Base-by-base conservation (phyloP, 306 rosid genomes). In the Pterocarpus macrocarpus region DNA sequence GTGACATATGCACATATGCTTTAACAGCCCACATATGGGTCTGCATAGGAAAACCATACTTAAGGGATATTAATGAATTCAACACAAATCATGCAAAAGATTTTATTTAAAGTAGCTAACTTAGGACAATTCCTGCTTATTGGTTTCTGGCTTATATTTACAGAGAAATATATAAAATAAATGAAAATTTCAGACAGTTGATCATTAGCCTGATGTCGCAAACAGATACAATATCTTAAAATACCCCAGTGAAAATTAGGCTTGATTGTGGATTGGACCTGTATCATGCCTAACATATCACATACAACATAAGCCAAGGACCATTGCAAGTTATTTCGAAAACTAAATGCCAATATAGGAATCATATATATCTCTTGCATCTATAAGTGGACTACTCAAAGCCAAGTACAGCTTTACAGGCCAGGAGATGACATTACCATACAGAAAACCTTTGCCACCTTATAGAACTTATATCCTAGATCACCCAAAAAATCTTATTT, bases 131-230 rank as follows among this genome's bases (percentile, higher is more conserved):
- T 22, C 28, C 34, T 78, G 28, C 15, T 49, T 44, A 65, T 58
- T 79, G 44, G 50, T 59, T 71, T 35, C 15, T 64, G 36, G 30
- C 64, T 13, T n/a, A 33, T 45, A 73, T 64, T 63, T 73, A 17
- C 52, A 44, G 17, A 52, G 62, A 64, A 62, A 53, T 43, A 55
- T 22, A 73, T 56, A 55, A 36, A 41, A 53, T 13, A 69, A 67
- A 41, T 58, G 2, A 45, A 68, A 52, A 61, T 45, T 68, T 68
- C 35, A 35, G 39, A 68, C 16, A n/a, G 43, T 58, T 66, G 43
- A 61, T 59, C 43, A 43, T 38, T 69, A 52, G 67, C 75, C 64
- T 74, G 64, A 52, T 71, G 15, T 62, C 78, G 69, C 69, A 84
- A 47, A 73, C 38, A 67, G 45, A 67, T 57, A 57, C 56, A 22